These are phyloP conservation scores for Cryptosporidium viatorum DNA, from an alignment of 169 alveolate genomes.

Conservation along the genomic window DNA sequence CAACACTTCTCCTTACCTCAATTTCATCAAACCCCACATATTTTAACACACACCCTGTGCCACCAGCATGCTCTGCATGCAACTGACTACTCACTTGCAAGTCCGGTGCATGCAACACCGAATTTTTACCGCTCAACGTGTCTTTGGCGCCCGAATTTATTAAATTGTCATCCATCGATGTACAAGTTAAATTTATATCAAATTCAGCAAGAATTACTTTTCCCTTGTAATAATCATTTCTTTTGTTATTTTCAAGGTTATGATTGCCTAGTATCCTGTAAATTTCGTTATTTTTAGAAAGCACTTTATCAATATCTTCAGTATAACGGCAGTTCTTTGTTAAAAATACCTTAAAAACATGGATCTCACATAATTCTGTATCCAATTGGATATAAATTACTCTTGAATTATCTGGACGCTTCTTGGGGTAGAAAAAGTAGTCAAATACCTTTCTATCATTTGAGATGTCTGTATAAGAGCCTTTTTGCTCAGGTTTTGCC, in stretches of 20 bases:
- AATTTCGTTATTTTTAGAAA: not conserved
- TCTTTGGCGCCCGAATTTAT: not conserved
- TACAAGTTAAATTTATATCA: not conserved
- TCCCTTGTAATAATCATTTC: not conserved
- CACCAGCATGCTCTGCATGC: not conserved
- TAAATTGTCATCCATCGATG: not conserved
- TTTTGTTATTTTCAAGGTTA: conserved; percentile 6
- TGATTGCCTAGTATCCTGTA: conserved; percentile 12
- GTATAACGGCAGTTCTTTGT: conserved; percentile 16
- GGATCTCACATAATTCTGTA: not conserved
- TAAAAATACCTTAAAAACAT: conserved; percentile 10
- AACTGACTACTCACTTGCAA: not conserved
- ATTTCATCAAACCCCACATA: conserved; percentile 13
- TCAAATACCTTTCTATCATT: not conserved
- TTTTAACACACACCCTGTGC: not conserved
- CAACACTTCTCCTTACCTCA: not conserved
- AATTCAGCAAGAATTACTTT: conserved; percentile 51
- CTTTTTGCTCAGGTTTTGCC: not conserved
- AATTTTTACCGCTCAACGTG: not conserved
- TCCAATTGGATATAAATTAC: conserved; percentile 20
- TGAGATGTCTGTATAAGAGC: not conserved
- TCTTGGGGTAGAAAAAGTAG: conserved; percentile 25
- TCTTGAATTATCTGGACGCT: not conserved
- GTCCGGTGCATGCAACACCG: not conserved
- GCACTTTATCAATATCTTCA: not conserved